Evolutionary conservation across 2,329 filamentous ascomycete genomes (phyloP), one percentile per base, ranked within the genome.

Genomic region (Hypoxylon sp.): DNA sequence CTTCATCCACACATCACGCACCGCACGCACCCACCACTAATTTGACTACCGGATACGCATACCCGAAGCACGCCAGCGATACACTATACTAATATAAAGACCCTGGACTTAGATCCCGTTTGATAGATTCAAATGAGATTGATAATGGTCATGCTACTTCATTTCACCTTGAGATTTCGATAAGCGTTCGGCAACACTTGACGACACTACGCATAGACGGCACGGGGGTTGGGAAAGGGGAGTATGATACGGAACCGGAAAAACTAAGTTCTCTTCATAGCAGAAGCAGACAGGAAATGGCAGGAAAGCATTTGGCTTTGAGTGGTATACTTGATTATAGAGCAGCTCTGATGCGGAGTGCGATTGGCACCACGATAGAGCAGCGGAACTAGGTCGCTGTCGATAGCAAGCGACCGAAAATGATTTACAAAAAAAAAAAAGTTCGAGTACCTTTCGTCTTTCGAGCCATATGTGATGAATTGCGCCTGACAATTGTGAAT

Each of bases 121-220:
- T 60, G 67, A 61, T 59, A 34, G 65, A 64, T 56, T 64, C 56
- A 68, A 57, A 30, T 53, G 62, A 56, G 61, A 57, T 49, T 46
- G 13, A 32, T 47, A 32, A 17, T 51, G 62, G 61, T 44, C 28
- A 41, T 59, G 62, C 41, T 44, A 17, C 54, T 69, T 61, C 56
- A 4, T 28, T 62, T 67, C 65, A 64, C 64, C 32, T 59, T 56
- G n/a, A 37, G 26, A 48, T 49, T 63, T 64, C 62, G 50, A 64
- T 56, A 64, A 70, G 69, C 62, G 67, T 62, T 70, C 47, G 65
- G 58, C 49, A 52, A 57, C 64, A 67, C n/a, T 22, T 69, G 2
- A 65, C 28, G 61, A 67, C 49, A 59, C 22, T 48, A 64, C 55
- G 64, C 54, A 67, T 59, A 63, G 64, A 69, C 59, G 62, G 62